Percentiles rank a stretch among this genome's conserved stretches.
These are phyloP conservation scores for Pisolithus sp. DNA, from an alignment of 768 basidiomycete genomes.

Conservation along the genomic window DNA sequence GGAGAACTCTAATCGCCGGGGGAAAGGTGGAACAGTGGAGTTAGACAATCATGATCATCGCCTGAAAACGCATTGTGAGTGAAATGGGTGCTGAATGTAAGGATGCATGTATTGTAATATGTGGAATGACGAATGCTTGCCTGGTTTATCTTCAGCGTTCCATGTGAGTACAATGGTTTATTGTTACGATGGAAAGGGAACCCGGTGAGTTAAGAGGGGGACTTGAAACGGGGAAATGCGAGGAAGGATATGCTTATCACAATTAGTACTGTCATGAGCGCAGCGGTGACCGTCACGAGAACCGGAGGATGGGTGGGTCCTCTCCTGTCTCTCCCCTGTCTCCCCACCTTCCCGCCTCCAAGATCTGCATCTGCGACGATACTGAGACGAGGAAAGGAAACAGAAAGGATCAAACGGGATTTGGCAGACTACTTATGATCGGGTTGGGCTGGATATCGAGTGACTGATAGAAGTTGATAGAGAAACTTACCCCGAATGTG, in stretches of 20 bases:
- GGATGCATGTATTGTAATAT: background rate
- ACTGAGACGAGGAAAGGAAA: background rate
- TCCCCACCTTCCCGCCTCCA: too few species aligned
- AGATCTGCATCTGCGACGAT: too few species aligned
- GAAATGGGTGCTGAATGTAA: background rate
- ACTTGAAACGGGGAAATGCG: too few species aligned
- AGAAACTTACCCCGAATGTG: background rate
- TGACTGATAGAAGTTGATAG: background rate
- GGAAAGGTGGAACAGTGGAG: background rate
- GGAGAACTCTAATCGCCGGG: background rate
- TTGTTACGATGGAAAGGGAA: background rate
- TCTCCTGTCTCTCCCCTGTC: too few species aligned
- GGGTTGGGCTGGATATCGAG: background rate
- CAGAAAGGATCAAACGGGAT: background rate
- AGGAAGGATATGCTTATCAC: too few species aligned
- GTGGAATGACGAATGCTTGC: background rate
- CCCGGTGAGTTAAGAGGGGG: background rate
- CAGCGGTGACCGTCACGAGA: too few species aligned
- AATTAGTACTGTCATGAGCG: too few species aligned
- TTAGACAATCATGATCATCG: too few species aligned
- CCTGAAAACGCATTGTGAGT: too few species aligned
- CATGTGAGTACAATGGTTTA: background rate
- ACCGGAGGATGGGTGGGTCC: too few species aligned
- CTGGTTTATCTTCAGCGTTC: background rate
- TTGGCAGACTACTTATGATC: background rate